phyloP scores from a whole-genome alignment of 768 basidiomycete species.

The Tephrocybe rancida region DNA sequence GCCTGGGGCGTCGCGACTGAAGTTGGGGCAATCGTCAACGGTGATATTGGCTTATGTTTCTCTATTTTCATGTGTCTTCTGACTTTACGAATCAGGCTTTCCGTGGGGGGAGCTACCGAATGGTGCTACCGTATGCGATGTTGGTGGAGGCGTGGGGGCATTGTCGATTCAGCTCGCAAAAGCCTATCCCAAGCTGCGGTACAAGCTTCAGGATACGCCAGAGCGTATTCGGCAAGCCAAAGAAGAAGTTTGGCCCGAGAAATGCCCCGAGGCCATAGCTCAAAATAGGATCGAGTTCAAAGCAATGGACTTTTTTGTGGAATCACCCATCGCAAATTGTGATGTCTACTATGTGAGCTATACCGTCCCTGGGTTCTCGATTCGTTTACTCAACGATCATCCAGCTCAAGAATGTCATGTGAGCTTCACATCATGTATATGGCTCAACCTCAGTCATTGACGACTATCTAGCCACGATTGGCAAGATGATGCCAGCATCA shows the following conservation, averaged over 20 bases:
- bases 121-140: slow-evolving; percentile 35
- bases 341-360: background rate
- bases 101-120: slow-evolving; percentile 31
- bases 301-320: background rate
- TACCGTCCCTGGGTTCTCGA: background rate
- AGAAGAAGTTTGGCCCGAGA: slow-evolving; percentile 30
- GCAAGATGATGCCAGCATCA: slow-evolving; percentile 4
- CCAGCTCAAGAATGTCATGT: background rate
- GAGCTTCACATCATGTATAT: background rate
- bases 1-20: slow-evolving; percentile 29
- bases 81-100: slow-evolving; percentile 24
- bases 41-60: slow-evolving; percentile 6
- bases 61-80: background rate
- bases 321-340: background rate
- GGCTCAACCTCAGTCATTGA: background rate
- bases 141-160: slow-evolving; percentile 39
- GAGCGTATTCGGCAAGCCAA: slow-evolving; percentile 27
- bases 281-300: background rate
- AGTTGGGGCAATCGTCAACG: slow-evolving; percentile 18
- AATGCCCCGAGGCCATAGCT: slow-evolving; percentile 29
- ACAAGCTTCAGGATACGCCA: slow-evolving; percentile 37
- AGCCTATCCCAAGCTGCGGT: slow-evolving; percentile 30
- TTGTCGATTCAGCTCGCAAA: slow-evolving; percentile 32
- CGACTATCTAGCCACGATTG: background rate
- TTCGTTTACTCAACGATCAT: background rate